A percentile compares a stretch with the other conserved stretches of the same genome.
Evolutionary conservation across 805 yeast species (phyloP).

Genomic region (Aciculoconidium aculeatum): DNA sequence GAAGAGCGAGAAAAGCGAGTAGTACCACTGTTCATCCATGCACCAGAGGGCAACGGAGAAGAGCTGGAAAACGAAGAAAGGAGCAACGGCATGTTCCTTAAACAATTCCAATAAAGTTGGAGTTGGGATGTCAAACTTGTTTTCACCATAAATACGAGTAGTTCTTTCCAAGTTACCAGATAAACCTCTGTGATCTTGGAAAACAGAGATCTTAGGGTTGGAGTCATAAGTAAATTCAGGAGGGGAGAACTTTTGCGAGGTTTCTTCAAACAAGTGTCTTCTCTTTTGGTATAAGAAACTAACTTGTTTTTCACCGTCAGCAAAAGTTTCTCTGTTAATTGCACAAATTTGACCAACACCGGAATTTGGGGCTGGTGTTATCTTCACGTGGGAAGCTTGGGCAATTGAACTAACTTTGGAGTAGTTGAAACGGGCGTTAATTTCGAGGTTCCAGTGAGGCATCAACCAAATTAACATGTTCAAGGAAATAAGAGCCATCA

Average conservation of each 20-base stretch:
- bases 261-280: conserved; percentile 66
- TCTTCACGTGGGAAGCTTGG: conserved; percentile 67
- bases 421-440: conserved; percentile 69
- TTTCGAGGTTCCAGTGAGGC: conserved; percentile 88
- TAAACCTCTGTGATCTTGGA: conserved; percentile 54
- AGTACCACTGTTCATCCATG: conserved; percentile 96
- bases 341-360: conserved; percentile 79
- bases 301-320: conserved; percentile 54
- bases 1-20: conserved; percentile 82
- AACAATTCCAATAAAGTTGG: conserved; percentile 88
- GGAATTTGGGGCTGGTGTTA: conserved; percentile 77
- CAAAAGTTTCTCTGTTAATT: conserved; percentile 49
- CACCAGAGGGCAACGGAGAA: conserved; percentile 95
- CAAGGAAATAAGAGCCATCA: conserved; percentile 65
- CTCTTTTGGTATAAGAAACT: conserved; percentile 89
- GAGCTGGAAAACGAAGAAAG: conserved; percentile 93
- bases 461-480: conserved; percentile 76
- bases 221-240: conserved; percentile 72
- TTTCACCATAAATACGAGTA: conserved; percentile 67
- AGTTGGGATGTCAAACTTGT: conserved; percentile 89
- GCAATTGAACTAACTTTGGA: conserved; percentile 42
- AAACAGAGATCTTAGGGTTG: conserved; percentile 47
- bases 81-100: conserved; percentile 97
- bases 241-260: conserved; percentile 58
- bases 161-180: conserved; percentile 45